Base-by-base conservation (phyloP, 768 basidiomycete genomes). In the Rhodocollybia butyracea region DNA sequence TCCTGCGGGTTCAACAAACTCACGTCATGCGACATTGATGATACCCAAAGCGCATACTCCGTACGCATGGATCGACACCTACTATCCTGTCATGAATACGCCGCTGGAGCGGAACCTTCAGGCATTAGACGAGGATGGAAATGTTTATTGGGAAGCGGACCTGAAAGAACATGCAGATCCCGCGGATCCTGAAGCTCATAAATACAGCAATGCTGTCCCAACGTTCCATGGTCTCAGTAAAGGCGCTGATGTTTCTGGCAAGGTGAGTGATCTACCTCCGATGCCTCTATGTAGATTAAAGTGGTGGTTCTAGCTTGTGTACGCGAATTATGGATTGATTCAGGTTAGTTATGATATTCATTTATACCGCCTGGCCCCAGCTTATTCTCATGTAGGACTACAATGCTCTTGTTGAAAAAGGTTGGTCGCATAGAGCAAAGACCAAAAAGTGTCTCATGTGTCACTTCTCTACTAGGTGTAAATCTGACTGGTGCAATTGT, bases 31-130 rank as follows among this genome's bases (percentile, higher is more conserved):
- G 4, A 85, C 84, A 3, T 67, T 81, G 17, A 66, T 71, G 26
- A 77, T 83, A 51, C 65, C 76, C 15, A 64, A 69, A 51, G 70
- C 73, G 30, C 63, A 59, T 34, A 59, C 67, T 15, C 78, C 81
- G 2, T 68, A 62, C 10, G 85, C 80, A 54, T 88, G 86, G 85
- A 82, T 88, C 57, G 81, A 81, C 54, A 75, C 75, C 31, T 92
- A 92, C 70, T 91, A 85, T 68, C 88, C 90, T 13, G 71, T 86
- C 30, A 74, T 91, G 73, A 89, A 89, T 70, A 80, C 75, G 5
- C 86, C 88, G 17, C 69, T 88, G 26, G 75, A 81, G 39, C 72
- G 79, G 34, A 75, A 77, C 51, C 68, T 89, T 19, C 76, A 83
- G 50, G 77, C 87, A 21, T 61, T 85, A 24, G 78, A 74, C 43